Evolutionary conservation across 129 eudicot species (phyloP), one percentile per base, ranked within the genome.

Genomic region (Flaveria trinervia): DNA sequence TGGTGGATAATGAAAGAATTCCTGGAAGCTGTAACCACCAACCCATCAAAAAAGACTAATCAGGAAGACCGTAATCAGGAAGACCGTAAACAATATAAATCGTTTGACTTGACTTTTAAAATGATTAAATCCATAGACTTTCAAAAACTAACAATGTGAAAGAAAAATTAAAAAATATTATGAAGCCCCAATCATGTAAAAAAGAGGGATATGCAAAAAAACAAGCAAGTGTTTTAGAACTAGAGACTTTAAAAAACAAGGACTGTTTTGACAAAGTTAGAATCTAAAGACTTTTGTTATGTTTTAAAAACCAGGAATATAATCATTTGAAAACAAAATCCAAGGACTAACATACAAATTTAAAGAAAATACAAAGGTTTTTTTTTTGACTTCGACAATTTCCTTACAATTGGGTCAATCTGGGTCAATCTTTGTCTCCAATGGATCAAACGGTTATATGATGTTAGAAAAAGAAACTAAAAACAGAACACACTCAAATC

Each of bases 1-100:
- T 91, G 69, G 99, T 87, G n/a, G 96, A 89, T 73, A 94, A 14
- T 10, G 97, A 86, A 7, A 94, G 87, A 56, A 94, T 74, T 22
- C 92, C 99, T 16, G 99, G 97, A 72, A 94, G 89, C 99, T 94
- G 96, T 25, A 77, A 30, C 30, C 39, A 80, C 11, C 16, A 30
- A 61, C 41, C 67, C 57, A 41, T 13, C 18, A 59, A 55, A 81
- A 81, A 64, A 3, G 28, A 9, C 54, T 5, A 41, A 36, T 72
- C 52, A 72, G 56, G 9, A 59, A 50, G 16, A 54, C 10, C 17
- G 60, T 54, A 41, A 36, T 72, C 52, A 72, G 56, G 9, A 59
- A 50, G 16, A 54, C 10, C 17, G 60, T 54, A n/a, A n/a, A n/a
- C n/a, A n/a, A 56, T 56, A 56, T 56, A 56, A 17, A 20, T 56